Evolutionary conservation across 371 early-diverging fungal species (phyloP), one percentile per base, ranked within the genome.

Genomic region (Rhizomucor pusillus): DNA sequence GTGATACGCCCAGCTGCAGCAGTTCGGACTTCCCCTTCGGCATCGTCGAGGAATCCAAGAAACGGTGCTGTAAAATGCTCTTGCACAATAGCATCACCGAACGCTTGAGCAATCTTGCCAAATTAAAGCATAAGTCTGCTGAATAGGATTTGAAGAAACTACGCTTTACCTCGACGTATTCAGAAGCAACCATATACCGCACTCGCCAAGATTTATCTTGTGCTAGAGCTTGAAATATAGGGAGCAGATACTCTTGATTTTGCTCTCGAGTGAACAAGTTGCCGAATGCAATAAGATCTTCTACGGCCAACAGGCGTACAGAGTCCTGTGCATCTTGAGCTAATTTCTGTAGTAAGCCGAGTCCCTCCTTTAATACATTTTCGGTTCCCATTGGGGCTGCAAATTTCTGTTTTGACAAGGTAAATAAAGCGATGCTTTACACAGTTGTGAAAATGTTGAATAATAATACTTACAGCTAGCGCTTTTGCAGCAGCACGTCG

Each of bases 151-250:
- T 33, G 36, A 41, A 40, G 19, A 19, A 23, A 24, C 25, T 45
- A 13, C 37, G 9, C 29, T 24, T 63, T 79, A 92, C 92, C 81
- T 88, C 81, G 41, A 90, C 93, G 77, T 94, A 94, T 78, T 96
- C 93, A 51, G 96, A 93, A 3, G 97, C 98, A 72, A 95, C 88
- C 94, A 96, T 95, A 67, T 97, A 99, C 45, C 97, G 82, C 35
- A 99, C 97, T 61, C 99, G 85, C 99, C 99, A 99, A 46, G 93
- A 92, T 67, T 92, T 95, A 76, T 99, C 99, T 19, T 81, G 73
- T 47, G 89, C 89, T 73, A 97, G 76, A 35, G 73, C 73, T 47
- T 87, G 82, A 47, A 98, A 82, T 37, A 83, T 74, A 54, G 82
- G 81, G 43, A 92, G 69, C 53, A 95, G 73, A 56, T 87, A 80